These are phyloP conservation scores for Psilocybe subaeruginosa DNA, from an alignment of 768 basidiomycete species.

Conservation along the genomic window DNA sequence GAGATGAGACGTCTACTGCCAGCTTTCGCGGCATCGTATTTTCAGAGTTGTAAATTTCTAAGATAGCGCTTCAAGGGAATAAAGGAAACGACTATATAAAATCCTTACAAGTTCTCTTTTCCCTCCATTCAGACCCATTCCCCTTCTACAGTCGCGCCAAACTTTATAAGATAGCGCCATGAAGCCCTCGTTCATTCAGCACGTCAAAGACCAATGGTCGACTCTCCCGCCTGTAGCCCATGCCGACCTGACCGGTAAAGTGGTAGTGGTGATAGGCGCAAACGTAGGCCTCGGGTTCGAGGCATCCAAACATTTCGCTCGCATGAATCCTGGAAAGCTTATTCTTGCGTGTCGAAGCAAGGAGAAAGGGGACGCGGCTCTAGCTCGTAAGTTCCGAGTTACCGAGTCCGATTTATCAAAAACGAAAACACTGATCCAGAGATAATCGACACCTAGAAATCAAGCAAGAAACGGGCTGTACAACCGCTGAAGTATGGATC, in stretches of 20 bases:
- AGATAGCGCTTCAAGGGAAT: too few relatives aligned
- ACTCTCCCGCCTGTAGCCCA: constrained; percentile 14
- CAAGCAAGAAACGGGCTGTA: constrained; percentile 33
- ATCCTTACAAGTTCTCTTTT: too few relatives aligned
- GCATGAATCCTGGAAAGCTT: constrained; percentile 41
- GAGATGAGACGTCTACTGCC: too few relatives aligned
- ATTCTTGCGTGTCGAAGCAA: constrained; percentile 41
- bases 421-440: too few relatives aligned
- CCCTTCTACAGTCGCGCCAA: too few relatives aligned
- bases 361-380: constrained; percentile 36
- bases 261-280: constrained; percentile 51
- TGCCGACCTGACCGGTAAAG: constrained; percentile 41
- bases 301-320: constrained; percentile 46
- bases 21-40: too few relatives aligned
- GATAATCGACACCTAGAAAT: neutral
- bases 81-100: too few relatives aligned
- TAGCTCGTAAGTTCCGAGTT: constrained; percentile 21
- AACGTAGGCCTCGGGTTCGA: constrained; percentile 56
- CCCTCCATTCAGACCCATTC: too few relatives aligned
- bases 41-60: too few relatives aligned
- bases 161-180: neutral
- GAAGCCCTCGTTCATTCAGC: constrained; percentile 18
- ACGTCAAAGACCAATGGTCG: constrained; percentile 24
- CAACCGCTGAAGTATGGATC: constrained; percentile 38
- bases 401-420: too few relatives aligned